Evolutionary conservation across 208 protist species (phyloP), one percentile per base, ranked within the genome.

Genomic region (Trichomonas vaginalis): DNA sequence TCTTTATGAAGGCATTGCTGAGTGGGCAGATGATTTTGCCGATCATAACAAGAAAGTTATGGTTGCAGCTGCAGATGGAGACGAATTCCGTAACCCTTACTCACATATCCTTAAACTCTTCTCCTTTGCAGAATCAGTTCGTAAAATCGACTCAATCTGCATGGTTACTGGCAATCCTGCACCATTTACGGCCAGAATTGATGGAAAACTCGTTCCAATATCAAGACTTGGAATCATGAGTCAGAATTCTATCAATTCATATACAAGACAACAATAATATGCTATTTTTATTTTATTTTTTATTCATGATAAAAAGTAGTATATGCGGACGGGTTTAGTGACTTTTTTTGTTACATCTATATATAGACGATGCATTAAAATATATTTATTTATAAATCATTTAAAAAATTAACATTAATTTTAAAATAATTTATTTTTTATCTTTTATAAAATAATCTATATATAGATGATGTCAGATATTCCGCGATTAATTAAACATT

Each of bases 71-170:
- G 97, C 99, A 0, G 98, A 99, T 96, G 98, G 98, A 4, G 98
- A 98, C 86, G 99, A 98, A 96, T 97, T 96, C 42, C 97, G 98
- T 82, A 97, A 97, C 95, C 97, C 98, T 8, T 99, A 99, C 96
- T 97, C 96, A 15, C 90, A 96, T 8, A 97, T 99, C 9, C 96
- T 98, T 37, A 96, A 97, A 42, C 96, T 99, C 0, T 96, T 99
- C 15, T 97, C 98, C 4, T 96, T 97, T 45, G 97, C 97, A 62
- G 98, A 99, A 96, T 96, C 95, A 10, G 97, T 99, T 51, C 97
- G 97, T 40, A 99, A 99, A 97, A 96, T 99, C 0, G 97, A 96
- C 14, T 98, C 98, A 17, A 97, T 99, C 39, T 99, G 98, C 97
- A 6, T 45, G 8, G 23, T 51, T 9, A 92, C 86, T 51, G 86